Percentiles rank a stretch among this genome's conserved stretches.
phyloP scores from a whole-genome alignment of 345 rosid genomes.

The Eucalyptus virginea region DNA sequence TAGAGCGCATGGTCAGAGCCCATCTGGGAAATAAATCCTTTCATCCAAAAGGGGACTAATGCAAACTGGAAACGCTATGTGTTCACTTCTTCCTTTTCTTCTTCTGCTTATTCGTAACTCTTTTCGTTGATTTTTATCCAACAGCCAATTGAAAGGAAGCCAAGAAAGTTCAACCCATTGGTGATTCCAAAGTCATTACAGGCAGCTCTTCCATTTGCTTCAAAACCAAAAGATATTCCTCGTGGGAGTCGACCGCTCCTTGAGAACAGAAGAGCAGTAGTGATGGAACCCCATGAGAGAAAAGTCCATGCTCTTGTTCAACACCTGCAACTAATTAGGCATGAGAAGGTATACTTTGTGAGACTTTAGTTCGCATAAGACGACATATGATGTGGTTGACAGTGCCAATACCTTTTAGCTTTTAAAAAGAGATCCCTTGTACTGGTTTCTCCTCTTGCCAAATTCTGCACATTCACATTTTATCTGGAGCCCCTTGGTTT shows the following conservation, averaged over 20 bases:
- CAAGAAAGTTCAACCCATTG: constrained; percentile 64
- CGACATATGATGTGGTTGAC: not conserved
- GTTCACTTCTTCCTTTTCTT: not conserved
- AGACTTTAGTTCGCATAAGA: not conserved
- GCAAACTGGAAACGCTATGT: not conserved
- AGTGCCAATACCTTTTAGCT: not conserved
- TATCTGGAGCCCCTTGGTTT: not conserved
- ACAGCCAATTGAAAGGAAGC: constrained; percentile 74
- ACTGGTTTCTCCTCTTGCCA: not conserved
- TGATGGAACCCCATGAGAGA: constrained; percentile 60
- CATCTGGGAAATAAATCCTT: not conserved
- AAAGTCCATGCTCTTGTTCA: constrained; percentile 43
- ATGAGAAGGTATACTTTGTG: constrained; percentile 41
- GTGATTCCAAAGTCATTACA: constrained; percentile 67
- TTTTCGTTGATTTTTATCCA: not conserved
- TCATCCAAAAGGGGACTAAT: not conserved
- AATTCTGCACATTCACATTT: not conserved
- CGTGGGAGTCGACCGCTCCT: constrained; percentile 29
- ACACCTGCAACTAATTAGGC: constrained; percentile 41
- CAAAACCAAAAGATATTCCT: constrained; percentile 74
- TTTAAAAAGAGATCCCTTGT: not conserved
- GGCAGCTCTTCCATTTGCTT: constrained; percentile 55
- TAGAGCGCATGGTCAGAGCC: not conserved
- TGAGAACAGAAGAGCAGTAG: constrained; percentile 63
- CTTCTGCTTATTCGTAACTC: not conserved